Conservation (phyloP, 1,284 basidiomycete genomes). For the Heliocybe sulcata region DNA sequence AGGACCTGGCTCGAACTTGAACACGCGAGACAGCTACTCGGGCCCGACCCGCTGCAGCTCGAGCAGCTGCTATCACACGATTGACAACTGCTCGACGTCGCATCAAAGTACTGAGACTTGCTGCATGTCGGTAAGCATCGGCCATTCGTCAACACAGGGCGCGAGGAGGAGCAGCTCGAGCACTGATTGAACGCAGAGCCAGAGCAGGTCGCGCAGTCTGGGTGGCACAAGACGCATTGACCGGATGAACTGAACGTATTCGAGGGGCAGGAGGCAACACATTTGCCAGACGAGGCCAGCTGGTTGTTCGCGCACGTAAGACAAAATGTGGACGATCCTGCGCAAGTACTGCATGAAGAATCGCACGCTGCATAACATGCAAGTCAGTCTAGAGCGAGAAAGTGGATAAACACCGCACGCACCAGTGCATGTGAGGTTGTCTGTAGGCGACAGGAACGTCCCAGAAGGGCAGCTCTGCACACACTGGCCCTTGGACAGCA, state of each 20-base stretch:
- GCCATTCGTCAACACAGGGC: slow-evolving; percentile 65
- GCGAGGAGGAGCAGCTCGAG: slow-evolving; percentile 53
- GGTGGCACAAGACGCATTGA: slow-evolving; percentile 66
- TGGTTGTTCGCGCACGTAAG: slow-evolving; percentile 58
- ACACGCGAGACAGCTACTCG: slow-evolving; percentile 68
- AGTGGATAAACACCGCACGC: slow-evolving; percentile 16
- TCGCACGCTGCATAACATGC: slow-evolving; percentile 49
- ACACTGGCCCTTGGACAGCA: slow-evolving; percentile 64
- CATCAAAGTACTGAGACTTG: slow-evolving; percentile 66
- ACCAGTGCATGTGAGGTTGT: slow-evolving; percentile 66
- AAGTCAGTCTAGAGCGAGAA: slow-evolving; percentile 5
- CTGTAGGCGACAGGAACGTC: slow-evolving; percentile 62
- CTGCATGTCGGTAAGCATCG: slow-evolving; percentile 73
- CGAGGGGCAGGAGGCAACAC: slow-evolving; percentile 65
- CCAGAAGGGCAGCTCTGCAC: slow-evolving; percentile 62
- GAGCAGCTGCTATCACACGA: slow-evolving; percentile 68
- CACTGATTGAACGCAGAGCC: slow-evolving; percentile 72
- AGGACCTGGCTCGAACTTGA: slow-evolving; percentile 54
- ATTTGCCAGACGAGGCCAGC: slow-evolving; percentile 63
- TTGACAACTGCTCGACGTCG: slow-evolving; percentile 52
- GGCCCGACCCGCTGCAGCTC: slow-evolving; percentile 61
- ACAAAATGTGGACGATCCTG: slow-evolving; percentile 60
- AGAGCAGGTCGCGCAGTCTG: slow-evolving; percentile 74
- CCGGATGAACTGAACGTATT: slow-evolving; percentile 59
- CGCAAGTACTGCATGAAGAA: slow-evolving; percentile 65